Base-by-base conservation (phyloP, 257 asterid species). In the Vinca minor region DNA sequence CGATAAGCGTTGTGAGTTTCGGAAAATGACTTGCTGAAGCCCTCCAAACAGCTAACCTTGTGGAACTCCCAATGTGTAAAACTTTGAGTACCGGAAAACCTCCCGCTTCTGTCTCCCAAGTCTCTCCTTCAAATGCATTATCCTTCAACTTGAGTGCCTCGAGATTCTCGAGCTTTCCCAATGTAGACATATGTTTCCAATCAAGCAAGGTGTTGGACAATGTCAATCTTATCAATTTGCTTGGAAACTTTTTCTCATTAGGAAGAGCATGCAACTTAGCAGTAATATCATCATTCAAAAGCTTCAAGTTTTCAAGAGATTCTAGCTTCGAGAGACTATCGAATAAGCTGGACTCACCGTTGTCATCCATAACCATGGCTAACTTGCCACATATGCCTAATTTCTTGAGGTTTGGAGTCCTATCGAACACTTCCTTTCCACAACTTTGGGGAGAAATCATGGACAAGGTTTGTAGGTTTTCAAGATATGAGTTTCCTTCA, bases 141-240 rank as follows among this genome's bases (percentile, higher is more conserved):
- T 75, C 68, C 36, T 75, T 73, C 67, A 70, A 53, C 60, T 75
- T 70, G 44, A 75, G 70, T 25, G 64, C 66, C 52, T 75, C 66
- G 1, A 75, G 76, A 12, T 55, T 48, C 62, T 62, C 71, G 8
- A 75, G 54, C 63, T 52, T 62, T 29, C 79, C 79, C 26, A 75
- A 10, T 8, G 47, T 71, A 15, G 69, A 36, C 73, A 75, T 70
- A 36, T 70, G 34, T 8, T 29, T 64, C 78, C 78, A 73, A 12
- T 69, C 78, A 8, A 73, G 69, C 3, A 48, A 28, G 1, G 78
- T 73, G n/a, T 63, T 64, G 21, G 32, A 8, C 17, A 73, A n/a
- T 0, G 74, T 73, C 56, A 73, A n/a, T 59, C 60, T 69, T 1
- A 38, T 42, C 12, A 73, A 35, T 29, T 50, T 55, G 2, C 46